Evolutionary conservation across 805 yeast genomes (phyloP).

Genomic region (Saccharomycopsis microspora): DNA sequence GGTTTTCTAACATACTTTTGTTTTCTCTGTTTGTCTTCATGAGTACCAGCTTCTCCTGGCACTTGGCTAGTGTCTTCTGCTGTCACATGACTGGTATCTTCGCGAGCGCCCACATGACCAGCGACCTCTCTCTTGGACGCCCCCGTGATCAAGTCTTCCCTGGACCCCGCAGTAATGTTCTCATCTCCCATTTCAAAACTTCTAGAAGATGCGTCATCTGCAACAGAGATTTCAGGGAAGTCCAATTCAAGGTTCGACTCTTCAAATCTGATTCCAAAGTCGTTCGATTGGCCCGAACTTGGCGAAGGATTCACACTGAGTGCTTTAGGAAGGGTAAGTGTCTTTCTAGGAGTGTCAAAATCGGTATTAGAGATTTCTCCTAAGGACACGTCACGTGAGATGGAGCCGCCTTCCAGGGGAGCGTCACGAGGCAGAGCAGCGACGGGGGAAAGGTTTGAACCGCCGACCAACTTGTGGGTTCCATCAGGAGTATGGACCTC

Average conservation of each 20-base stretch:
- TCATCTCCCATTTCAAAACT: constrained; percentile 15
- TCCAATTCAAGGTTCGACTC: constrained; percentile 15
- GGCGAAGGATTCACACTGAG: constrained; percentile 1
- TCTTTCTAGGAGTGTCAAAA: neutral
- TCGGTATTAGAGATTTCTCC: no score
- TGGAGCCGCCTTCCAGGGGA: neutral
- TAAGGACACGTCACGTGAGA: no score
- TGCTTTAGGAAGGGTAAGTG: neutral
- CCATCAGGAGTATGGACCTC: neutral
- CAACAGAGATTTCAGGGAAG: constrained; percentile 17
- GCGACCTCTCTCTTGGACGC: neutral
- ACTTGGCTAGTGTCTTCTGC: no score
- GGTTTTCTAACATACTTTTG: no score
- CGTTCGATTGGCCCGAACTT: constrained; percentile 2
- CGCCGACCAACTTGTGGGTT: neutral
- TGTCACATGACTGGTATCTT: neutral
- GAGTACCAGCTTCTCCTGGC: no score
- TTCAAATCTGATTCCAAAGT: constrained; percentile 13
- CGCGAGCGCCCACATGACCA: neutral
- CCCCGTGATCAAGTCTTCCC: neutral
- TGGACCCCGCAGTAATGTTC: constrained; percentile 1
- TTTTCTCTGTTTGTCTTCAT: no score
- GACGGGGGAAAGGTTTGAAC: no score
- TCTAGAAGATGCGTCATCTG: constrained; percentile 9
- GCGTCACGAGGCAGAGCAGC: neutral